Evolutionary conservation across 805 yeast species (phyloP).

Genomic region (Pichia gijzeniarum): DNA sequence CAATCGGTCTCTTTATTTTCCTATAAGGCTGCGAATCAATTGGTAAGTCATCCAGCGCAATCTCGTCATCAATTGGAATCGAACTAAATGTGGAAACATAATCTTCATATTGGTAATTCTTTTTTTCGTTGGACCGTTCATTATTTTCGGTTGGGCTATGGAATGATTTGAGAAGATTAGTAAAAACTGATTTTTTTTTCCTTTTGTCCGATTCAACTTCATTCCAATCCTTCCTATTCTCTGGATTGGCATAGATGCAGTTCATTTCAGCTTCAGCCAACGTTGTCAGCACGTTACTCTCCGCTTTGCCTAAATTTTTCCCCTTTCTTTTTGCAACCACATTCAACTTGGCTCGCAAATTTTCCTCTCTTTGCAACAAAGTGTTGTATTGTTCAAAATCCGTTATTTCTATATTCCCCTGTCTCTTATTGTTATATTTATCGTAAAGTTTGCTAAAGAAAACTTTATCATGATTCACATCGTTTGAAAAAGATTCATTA

Average conservation of each 20-base stretch:
- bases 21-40: slow-evolving; percentile 22
- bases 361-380: slow-evolving; percentile 22
- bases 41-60: slow-evolving; percentile 24
- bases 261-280: slow-evolving; percentile 21
- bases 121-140: not conserved
- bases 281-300: slow-evolving; percentile 12
- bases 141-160: not conserved
- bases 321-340: slow-evolving; percentile 10
- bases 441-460: slow-evolving; percentile 24
- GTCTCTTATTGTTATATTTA: slow-evolving; percentile 8
- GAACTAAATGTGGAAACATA: slow-evolving; percentile 14
- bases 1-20: slow-evolving; percentile 1
- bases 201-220: slow-evolving; percentile 7
- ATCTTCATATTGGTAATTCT: slow-evolving; percentile 3
- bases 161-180: slow-evolving; percentile 1
- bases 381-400: slow-evolving; percentile 29
- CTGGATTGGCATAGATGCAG: slow-evolving; percentile 14
- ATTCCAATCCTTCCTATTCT: slow-evolving; percentile 10
- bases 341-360: slow-evolving; percentile 17
- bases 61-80: slow-evolving; percentile 27
- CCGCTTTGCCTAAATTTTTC: not conserved
- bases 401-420: slow-evolving; percentile 9
- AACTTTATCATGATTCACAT: slow-evolving; percentile 11
- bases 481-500: slow-evolving; percentile 13
- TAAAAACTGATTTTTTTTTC: slow-evolving; percentile 4